A percentile compares a stretch with the other conserved stretches of the same genome.
These are phyloP conservation scores for Tinospora cordifolia DNA, from an alignment of 164 flowering plant genomes.

Conservation along the genomic window DNA sequence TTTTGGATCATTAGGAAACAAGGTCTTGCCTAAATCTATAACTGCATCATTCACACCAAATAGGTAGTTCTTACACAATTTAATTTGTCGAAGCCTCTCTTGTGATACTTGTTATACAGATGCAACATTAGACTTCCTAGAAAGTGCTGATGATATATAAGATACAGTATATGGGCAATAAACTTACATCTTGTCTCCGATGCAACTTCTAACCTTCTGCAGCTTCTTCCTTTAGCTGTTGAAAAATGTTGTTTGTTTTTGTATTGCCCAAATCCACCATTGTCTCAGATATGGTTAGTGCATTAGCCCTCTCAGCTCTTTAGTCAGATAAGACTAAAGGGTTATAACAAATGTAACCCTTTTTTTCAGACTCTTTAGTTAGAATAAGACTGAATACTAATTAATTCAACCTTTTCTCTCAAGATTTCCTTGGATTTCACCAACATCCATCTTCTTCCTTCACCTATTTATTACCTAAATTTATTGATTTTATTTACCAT, in stretches of 20 bases:
- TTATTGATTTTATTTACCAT: too few relatives aligned
- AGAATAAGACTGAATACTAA: too few relatives aligned
- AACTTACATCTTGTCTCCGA: slow-evolving; percentile 21
- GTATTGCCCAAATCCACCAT: slow-evolving; percentile 18
- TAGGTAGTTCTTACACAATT: slow-evolving; percentile 24
- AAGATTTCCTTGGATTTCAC: too few relatives aligned
- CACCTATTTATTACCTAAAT: too few relatives aligned
- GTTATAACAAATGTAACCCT: too few relatives aligned
- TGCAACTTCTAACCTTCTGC: slow-evolving; percentile 28
- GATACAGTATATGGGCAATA: neutral
- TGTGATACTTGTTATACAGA: slow-evolving; percentile 35
- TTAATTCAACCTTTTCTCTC: too few relatives aligned
- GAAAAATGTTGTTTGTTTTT: slow-evolving; percentile 16
- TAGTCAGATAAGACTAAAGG: too few relatives aligned
- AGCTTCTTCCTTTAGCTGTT: slow-evolving; percentile 30
- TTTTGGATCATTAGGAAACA: slow-evolving; percentile 40
- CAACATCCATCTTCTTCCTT: too few relatives aligned
- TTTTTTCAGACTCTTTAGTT: too few relatives aligned
- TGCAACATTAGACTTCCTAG: neutral
- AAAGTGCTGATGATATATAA: neutral
- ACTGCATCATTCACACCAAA: slow-evolving; percentile 46
- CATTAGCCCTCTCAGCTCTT: slow-evolving; percentile 27
- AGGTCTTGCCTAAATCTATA: slow-evolving; percentile 40
- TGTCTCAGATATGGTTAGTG: slow-evolving; percentile 21
- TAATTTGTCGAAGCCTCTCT: slow-evolving; percentile 26